phyloP scores from a whole-genome alignment of 306 rosid genomes.

The Vicia sativa region DNA sequence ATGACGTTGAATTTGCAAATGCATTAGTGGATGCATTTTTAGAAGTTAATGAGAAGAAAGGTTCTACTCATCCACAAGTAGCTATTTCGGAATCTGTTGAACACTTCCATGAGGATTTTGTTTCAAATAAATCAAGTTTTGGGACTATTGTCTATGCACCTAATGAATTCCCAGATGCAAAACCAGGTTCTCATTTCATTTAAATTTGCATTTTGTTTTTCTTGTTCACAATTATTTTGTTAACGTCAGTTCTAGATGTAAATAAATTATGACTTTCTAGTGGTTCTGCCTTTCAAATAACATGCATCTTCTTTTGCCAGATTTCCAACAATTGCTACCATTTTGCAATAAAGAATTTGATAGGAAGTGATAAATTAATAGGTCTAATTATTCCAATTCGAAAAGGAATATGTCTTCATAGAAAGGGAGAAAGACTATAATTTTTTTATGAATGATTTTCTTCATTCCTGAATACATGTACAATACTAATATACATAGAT shows the following conservation, averaged over 20 bases:
- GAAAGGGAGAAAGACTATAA: too few relatives aligned
- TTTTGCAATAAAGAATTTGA: not conserved
- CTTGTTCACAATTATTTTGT: conserved; percentile 28
- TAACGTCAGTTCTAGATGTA: conserved; percentile 15
- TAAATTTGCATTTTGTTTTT: conserved; percentile 31
- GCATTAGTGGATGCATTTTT: conserved; percentile 81
- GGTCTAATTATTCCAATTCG: too few relatives aligned
- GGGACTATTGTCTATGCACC: conserved; percentile 51
- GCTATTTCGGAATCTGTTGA: conserved; percentile 42
- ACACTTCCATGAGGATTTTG: conserved; percentile 39
- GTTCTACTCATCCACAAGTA: conserved; percentile 44
- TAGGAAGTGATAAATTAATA: too few relatives aligned
- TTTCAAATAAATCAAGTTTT: conserved; percentile 46
- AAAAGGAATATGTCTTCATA: too few relatives aligned
- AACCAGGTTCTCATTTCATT: conserved; percentile 62
- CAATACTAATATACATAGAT: too few relatives aligned
- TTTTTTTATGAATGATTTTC: too few relatives aligned
- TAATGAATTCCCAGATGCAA: conserved; percentile 83
- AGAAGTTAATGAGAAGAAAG: conserved; percentile 56
- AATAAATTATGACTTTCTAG: not conserved
- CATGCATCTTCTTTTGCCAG: conserved; percentile 19
- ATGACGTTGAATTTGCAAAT: conserved; percentile 76
- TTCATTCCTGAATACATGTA: too few relatives aligned
- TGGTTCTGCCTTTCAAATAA: conserved; percentile 23
- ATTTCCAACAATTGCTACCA: conserved; percentile 1